These are phyloP conservation scores for Tetrapisispora fleetii DNA, from an alignment of 805 yeast genomes.

Conservation along the genomic window DNA sequence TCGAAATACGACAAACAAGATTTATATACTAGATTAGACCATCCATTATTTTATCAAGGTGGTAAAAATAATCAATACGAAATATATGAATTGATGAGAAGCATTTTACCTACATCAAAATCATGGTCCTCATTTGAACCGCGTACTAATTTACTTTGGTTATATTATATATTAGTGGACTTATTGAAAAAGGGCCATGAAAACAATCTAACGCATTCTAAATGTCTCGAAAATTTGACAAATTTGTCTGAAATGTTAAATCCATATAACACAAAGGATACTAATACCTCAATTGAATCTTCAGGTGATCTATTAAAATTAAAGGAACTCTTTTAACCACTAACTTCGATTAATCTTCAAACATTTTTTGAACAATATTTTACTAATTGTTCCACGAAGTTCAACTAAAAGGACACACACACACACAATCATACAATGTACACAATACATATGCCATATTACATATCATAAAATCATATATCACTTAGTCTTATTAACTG, in stretches of 20 bases:
- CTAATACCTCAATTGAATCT: not conserved
- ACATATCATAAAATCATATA: no score
- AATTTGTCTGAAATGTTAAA: not conserved
- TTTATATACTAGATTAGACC: conserved; percentile 49
- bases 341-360: no score
- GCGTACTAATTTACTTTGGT: conserved; percentile 52
- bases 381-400: not conserved
- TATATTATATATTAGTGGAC: conserved; percentile 38
- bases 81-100: conserved; percentile 48
- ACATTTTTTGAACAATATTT: no score
- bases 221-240: not conserved
- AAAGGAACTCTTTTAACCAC: not conserved
- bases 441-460: not conserved
- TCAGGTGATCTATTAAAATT: conserved; percentile 3
- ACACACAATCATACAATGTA: no score
- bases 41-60: conserved; percentile 52
- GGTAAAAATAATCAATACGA: conserved; percentile 54
- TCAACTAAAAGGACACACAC: no score
- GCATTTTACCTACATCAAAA: conserved; percentile 14
- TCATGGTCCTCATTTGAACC: conserved; percentile 26
- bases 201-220: not conserved
- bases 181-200: not conserved
- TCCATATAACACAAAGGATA: not conserved
- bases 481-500: no score
- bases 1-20: conserved; percentile 3